Evolutionary conservation across 805 yeast genomes (phyloP).

Genomic region (Starmerella riodocensis): DNA sequence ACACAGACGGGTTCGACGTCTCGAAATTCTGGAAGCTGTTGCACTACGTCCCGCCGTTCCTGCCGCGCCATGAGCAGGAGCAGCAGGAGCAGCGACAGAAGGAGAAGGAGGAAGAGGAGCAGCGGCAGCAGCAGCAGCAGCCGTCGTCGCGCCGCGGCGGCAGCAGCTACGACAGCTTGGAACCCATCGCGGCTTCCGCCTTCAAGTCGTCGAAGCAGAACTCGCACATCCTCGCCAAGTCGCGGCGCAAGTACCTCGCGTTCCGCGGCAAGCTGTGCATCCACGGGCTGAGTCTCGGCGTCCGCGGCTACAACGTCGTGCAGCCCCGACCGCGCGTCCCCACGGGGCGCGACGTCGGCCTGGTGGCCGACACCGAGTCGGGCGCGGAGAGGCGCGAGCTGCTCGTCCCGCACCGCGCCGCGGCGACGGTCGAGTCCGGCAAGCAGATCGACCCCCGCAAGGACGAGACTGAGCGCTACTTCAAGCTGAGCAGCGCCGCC

Average conservation of each 20-base stretch:
- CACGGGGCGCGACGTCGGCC: constrained; percentile 18
- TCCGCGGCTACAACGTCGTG: constrained; percentile 48
- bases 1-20: constrained; percentile 8
- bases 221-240: constrained; percentile 8
- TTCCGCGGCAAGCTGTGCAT: constrained; percentile 11
- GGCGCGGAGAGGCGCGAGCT: constrained; percentile 40
- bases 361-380: not conserved
- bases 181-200: constrained; percentile 6
- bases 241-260: constrained; percentile 8
- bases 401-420: constrained; percentile 24
- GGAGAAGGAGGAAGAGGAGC: too few relatives aligned
- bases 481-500: constrained; percentile 2
- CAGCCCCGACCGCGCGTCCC: constrained; percentile 3
- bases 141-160: too few relatives aligned
- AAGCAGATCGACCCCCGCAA: constrained; percentile 1
- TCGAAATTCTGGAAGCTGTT: constrained; percentile 17
- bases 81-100: too few relatives aligned
- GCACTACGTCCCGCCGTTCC: constrained; percentile 6
- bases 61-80: too few relatives aligned
- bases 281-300: constrained; percentile 39
- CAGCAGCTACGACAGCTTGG: not conserved
- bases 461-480: not conserved
- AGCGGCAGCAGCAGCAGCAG: too few relatives aligned
- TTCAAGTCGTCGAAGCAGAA: constrained; percentile 2
- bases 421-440: constrained; percentile 10